Conservation (phyloP, 2,329 filamentous ascomycete species). For the Aspergillus fructus region DNA sequence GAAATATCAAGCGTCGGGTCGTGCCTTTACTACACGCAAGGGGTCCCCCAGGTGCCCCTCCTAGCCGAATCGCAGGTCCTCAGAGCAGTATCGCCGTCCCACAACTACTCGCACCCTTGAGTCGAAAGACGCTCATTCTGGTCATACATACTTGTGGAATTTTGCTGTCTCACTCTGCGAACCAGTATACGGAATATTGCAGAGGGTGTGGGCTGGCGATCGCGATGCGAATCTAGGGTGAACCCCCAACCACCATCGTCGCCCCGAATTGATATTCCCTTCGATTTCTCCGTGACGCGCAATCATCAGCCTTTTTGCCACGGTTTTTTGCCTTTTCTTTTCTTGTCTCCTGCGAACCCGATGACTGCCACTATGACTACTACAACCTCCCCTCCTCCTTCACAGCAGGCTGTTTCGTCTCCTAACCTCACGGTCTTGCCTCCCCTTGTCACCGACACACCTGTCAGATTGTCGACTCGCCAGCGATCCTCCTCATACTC, state of each 20-base stretch:
- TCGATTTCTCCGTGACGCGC: conserved; percentile 13
- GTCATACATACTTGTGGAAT: conserved; percentile 4
- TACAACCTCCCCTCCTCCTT: conserved; percentile 30
- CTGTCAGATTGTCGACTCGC: conserved; percentile 59
- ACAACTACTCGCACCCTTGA: conserved; percentile 9
- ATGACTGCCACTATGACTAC: conserved; percentile 40
- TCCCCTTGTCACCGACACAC: conserved; percentile 52
- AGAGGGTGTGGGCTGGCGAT: conserved; percentile 25
- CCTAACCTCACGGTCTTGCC: conserved; percentile 37
- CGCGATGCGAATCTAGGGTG: conserved; percentile 38
- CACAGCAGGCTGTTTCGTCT: conserved; percentile 28
- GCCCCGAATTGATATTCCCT: conserved; percentile 20
- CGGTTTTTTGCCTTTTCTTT: conserved; percentile 6
- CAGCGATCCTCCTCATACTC: conserved; percentile 74
- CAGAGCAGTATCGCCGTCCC: background rate
- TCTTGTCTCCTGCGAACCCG: conserved; percentile 9
- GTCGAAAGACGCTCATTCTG: conserved; percentile 6
- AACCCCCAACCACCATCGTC: conserved; percentile 18
- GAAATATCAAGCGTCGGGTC: conserved; percentile 10
- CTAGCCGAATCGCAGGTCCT: conserved; percentile 17
- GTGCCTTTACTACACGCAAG: conserved; percentile 24
- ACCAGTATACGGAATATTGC: background rate
- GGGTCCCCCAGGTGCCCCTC: conserved; percentile 19
- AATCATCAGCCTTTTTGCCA: conserved; percentile 4
- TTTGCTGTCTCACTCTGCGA: background rate